Conservation (phyloP, 495 filamentous ascomycete genomes). For the Talaromyces ruber region DNA sequence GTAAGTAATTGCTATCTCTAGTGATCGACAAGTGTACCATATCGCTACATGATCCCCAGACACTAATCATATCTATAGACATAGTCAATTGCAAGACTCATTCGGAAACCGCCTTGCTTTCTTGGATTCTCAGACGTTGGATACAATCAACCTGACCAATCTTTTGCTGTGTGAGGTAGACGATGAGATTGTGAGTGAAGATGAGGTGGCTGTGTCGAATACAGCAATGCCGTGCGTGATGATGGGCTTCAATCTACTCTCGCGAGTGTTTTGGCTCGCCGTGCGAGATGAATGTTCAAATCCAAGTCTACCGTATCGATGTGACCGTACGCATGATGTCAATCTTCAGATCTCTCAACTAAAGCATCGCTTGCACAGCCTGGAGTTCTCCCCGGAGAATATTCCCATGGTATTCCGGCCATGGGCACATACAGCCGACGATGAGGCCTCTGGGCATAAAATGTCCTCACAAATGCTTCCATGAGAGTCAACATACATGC, state of each 20-base stretch:
- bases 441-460: background rate
- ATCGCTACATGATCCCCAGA: background rate
- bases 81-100: conserved; percentile 14
- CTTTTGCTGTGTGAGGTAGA: conserved; percentile 15
- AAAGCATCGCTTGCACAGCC: conserved; percentile 6
- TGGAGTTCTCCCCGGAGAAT: conserved; percentile 7
- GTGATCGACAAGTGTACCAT: background rate
- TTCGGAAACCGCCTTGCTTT: conserved; percentile 13
- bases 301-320: conserved; percentile 8
- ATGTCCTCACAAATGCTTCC: conserved; percentile 9
- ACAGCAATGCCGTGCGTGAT: conserved; percentile 6
- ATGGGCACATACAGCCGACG: conserved; percentile 3
- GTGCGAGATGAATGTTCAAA: conserved; percentile 4
- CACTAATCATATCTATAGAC: conserved; percentile 2
- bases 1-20: conserved; percentile 8
- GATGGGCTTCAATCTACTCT: conserved; percentile 12
- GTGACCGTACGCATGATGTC: conserved; percentile 8
- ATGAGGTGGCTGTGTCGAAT: conserved; percentile 9
- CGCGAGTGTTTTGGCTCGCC: conserved; percentile 14
- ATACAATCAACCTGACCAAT: conserved; percentile 14
- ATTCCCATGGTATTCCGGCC: conserved; percentile 5
- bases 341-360: conserved; percentile 8
- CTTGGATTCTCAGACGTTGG: conserved; percentile 11
- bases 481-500: conserved; percentile 16
- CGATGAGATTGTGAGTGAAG: conserved; percentile 17